Base-by-base conservation (phyloP, 2,329 filamentous ascomycete genomes). In the Trichoderma sp. region DNA sequence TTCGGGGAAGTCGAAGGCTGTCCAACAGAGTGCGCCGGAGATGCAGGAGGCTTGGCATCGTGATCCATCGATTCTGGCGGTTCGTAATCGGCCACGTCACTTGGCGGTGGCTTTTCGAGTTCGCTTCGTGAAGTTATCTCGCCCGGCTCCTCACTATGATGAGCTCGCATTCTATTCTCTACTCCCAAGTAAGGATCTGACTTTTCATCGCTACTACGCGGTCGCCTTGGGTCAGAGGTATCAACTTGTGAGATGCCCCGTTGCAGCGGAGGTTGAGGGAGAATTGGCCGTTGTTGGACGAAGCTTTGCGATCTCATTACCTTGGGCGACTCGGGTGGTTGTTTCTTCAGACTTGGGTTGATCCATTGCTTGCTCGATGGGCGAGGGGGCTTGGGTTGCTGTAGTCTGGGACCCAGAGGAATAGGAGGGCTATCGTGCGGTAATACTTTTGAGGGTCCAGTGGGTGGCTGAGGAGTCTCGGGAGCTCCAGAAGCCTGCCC, bases 341-440 rank as follows among this genome's bases (percentile, higher is more conserved):
- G 81, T 75, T 88, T 88, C 80, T 87, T 89, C 5, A 88, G 78
- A 33, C 85, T 87, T 4, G 89, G 88, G 68, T 90, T 90, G 75
- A 89, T 88, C 89, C 89, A 91, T 81, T 91, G 89, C 78, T 90
- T 90, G 80, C 89, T 90, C 0, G 88, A 89, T 18, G 88, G 86
- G 7, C 88, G 86, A 76, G 84, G 83, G 27, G 78, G 85, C 63
- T 85, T 85, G 65, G 85, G 84, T 75, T 86, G 87, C 75, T 89
- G 88, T 18, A 87, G 86, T 45, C 89, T 87, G 41, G 89, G 89
- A 11, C 89, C 89, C 3, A 88, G 84, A 3, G 89, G 89, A 65
- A 91, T 89, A 7, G 86, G 81, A 9, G 86, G 85, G 74, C 85
- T 86, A 27, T 87, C 86, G 59, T 88, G 84, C 24, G 79, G 79